A percentile compares a stretch with the other conserved stretches of the same genome.
Evolutionary conservation across 2,329 filamentous ascomycete genomes (phyloP).

Genomic region (Scedosporium apiospermum): DNA sequence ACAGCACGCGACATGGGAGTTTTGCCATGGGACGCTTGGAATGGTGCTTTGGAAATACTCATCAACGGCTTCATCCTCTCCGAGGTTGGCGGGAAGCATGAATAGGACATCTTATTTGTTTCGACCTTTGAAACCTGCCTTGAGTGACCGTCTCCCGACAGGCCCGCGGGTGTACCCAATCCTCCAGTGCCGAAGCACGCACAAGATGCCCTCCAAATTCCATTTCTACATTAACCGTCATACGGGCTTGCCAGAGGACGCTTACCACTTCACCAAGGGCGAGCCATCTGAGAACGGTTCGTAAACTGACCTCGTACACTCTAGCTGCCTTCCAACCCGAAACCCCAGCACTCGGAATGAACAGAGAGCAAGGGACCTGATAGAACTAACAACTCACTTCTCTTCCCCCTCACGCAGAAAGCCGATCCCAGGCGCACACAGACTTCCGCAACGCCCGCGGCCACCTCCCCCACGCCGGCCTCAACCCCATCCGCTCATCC

Average conservation of each 20-base stretch:
- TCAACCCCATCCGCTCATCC: conserved; percentile 78
- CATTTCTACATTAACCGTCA: conserved; percentile 59
- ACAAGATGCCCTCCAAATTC: background rate
- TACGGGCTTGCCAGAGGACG: conserved; percentile 47
- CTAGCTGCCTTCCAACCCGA: background rate
- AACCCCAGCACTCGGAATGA: background rate
- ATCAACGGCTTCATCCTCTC: too few species aligned
- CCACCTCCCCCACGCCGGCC: conserved; percentile 80
- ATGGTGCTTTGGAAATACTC: too few species aligned
- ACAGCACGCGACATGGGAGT: too few species aligned
- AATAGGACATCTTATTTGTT: too few species aligned
- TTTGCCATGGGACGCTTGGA: too few species aligned
- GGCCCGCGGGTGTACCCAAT: conserved; percentile 5
- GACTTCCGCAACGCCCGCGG: conserved; percentile 87
- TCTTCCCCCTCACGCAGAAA: conserved; percentile 43
- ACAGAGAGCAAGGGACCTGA: too few species aligned
- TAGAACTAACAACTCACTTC: background rate
- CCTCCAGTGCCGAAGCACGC: background rate
- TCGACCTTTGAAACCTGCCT: too few species aligned
- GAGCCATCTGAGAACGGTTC: conserved; percentile 49
- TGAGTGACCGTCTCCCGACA: background rate
- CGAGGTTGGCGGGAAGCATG: too few species aligned
- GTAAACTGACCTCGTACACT: conserved; percentile 12
- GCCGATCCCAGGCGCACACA: conserved; percentile 73
- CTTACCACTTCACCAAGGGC: conserved; percentile 48